phyloP scores from a whole-genome alignment of 768 basidiomycete genomes.

The Podaxis sp. region DNA sequence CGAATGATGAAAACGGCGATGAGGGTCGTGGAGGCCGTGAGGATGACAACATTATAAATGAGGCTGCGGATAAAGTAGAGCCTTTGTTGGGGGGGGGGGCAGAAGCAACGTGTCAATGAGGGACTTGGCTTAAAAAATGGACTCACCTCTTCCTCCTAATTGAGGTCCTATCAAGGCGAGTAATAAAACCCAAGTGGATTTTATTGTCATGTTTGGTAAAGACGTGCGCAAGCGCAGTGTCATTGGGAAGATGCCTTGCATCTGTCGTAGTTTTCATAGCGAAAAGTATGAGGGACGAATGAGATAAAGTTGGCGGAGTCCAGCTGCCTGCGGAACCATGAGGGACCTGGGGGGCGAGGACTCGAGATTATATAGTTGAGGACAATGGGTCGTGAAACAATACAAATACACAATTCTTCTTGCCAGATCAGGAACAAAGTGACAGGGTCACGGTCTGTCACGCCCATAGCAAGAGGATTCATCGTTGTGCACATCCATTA shows the following conservation, averaged over 20 bases:
- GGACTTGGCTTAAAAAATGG: not conserved
- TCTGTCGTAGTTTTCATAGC: not conserved
- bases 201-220: conserved; percentile 10
- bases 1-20: conserved; percentile 14
- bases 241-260: not conserved
- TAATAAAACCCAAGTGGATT: conserved; percentile 12
- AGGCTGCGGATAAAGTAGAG: conserved; percentile 22
- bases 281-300: not conserved
- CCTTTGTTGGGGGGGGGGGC: conserved; percentile 12
- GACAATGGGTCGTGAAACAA: not conserved
- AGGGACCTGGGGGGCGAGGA: not conserved
- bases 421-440: not conserved
- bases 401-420: not conserved
- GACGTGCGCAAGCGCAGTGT: conserved; percentile 5
- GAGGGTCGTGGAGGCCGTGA: conserved; percentile 17
- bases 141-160: conserved; percentile 8
- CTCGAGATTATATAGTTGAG: not conserved
- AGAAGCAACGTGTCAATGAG: not conserved
- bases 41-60: conserved; percentile 21
- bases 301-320: not conserved
- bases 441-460: not conserved
- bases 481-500: not conserved
- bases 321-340: conserved; percentile 7
- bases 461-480: not conserved
- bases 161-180: conserved; percentile 13